Base-by-base conservation (phyloP, 2,329 filamentous ascomycete genomes). In the Myrmaecium sp. region DNA sequence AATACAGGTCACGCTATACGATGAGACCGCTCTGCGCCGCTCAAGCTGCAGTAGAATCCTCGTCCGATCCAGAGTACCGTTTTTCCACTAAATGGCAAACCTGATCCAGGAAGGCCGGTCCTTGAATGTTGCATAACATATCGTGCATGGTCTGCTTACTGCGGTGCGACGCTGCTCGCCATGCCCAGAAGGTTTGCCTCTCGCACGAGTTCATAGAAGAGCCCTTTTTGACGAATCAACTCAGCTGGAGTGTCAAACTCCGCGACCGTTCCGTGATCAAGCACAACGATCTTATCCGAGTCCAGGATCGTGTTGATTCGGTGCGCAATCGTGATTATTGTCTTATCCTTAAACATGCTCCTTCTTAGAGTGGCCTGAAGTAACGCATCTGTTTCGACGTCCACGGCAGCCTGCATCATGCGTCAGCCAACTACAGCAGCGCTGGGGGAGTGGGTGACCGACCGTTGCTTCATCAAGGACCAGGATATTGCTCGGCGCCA, bases 321-420 rank as follows among this genome's bases (percentile, higher is more conserved):
- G 58, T 98, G 89, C 14, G 89, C 89, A 43, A 98, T 93, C 1
- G 89, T 98, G 52, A 98, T 92, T 52, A 98, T 95, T 19, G 89
- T 98, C 28, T 82, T 73, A 53, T 94, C 82, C 34, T 74, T 66
- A 57, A 98, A 98, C 49, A 72, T 63, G 40, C 54, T 65, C 44
- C 64, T 70, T 30, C 70, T 62, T 25, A 75, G 49, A 12, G 70
- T 74, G 18, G 64, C 62, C 49, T 75, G 71, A 30, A 74, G 55
- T 54, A 74, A 54, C 23, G 66, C 64, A 47, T 76, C 69, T 2
- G 71, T 76, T 50, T 75, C 68, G 24, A 75, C 68, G 42, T 76
- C 71, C 14, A 76, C 71, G n/a, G 71, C 70, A 29, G 71, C 69
- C 64, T 66, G 34, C 31, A 33, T 34, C 27, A 33, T 25, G 21